A percentile compares a stretch with the other conserved stretches of the same genome.
Evolutionary conservation across 805 yeast species (phyloP).

Genomic region (baker's yeast (Saccharomyces cerevisiae)): DNA sequence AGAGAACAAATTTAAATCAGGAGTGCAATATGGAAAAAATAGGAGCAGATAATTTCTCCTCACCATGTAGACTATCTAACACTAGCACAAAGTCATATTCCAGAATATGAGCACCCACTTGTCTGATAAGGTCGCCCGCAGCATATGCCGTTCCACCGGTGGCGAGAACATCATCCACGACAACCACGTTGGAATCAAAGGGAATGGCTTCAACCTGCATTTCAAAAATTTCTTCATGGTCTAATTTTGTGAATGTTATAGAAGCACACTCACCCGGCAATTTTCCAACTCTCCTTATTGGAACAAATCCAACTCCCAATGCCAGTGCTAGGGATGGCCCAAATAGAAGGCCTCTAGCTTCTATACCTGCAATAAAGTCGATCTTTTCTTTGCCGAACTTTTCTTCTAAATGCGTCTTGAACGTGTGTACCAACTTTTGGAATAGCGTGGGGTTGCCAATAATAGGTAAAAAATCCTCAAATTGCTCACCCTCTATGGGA

Average conservation of each 20-base stretch:
- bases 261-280: constrained; percentile 75
- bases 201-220: constrained; percentile 79
- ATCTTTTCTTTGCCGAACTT: constrained; percentile 49
- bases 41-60: constrained; percentile 77
- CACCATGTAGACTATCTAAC: constrained; percentile 88
- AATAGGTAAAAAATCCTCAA: constrained; percentile 94
- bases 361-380: constrained; percentile 89
- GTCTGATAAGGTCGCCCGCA: constrained; percentile 75
- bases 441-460: constrained; percentile 76
- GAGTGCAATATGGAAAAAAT: constrained; percentile 84
- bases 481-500: constrained; percentile 85
- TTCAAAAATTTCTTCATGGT: constrained; percentile 84
- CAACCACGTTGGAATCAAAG: constrained; percentile 68
- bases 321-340: constrained; percentile 94
- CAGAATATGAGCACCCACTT: constrained; percentile 60
- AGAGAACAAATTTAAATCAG: constrained; percentile 44
- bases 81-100: constrained; percentile 90
- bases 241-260: constrained; percentile 80
- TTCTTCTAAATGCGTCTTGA: constrained; percentile 61
- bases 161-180: constrained; percentile 95
- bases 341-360: constrained; percentile 92
- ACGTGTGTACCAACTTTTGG: constrained; percentile 75
- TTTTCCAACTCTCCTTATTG: constrained; percentile 92
- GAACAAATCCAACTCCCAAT: constrained; percentile 82
- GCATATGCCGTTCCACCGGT: constrained; percentile 96